Base-by-base conservation (phyloP, 495 filamentous ascomycete genomes). In the Penicillium pulvis region DNA sequence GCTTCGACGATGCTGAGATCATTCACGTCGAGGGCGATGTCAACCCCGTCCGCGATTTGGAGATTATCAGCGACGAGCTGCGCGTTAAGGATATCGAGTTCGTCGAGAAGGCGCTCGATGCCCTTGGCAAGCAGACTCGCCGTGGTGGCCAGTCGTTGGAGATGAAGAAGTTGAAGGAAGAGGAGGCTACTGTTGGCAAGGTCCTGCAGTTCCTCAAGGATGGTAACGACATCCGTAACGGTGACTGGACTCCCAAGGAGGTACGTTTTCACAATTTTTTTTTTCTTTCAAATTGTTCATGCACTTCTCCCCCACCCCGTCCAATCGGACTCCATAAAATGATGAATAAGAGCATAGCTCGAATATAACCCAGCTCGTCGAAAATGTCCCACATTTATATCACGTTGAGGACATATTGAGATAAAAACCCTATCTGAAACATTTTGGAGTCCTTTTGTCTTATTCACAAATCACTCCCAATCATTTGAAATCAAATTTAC, bases 341-440 rank as follows among this genome's bases (percentile, higher is more conserved):
- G 94, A 98, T 98, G 94, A 98, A 85, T 86, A 96, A 96, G 89
- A 93, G 92, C 90, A 86, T 79, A 82, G 90, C 92, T 93, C 89
- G 87, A 91, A 81, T 90, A 70, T 92, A 96, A 90, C 94, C 94
- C 94, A 98, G 94, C 94, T 98, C 94, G 87, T 96, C 85, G 94
- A 97, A 87, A 31, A 6, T 85, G 85, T 80, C 87, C 70, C 73
- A 73, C 70, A 41, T 86, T 83, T 71, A 72, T 79, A 80, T 72
- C 82, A 88, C 83, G 83, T 53, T 47, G 88, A 87, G 85, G 77
- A 79, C 84, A 81, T 85, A 65, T 75, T 98, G 94, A 95, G 90
- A 97, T 87, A 75, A 88, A 64, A 59, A 79, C 78, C 77, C 47
- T 28, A 36, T 44, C 55, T 61, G 51, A 50, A 57, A 53, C 33